Evolutionary conservation across 2,329 filamentous ascomycete species (phyloP), one percentile per base, ranked within the genome.

Genomic region (Xylaria sp.): DNA sequence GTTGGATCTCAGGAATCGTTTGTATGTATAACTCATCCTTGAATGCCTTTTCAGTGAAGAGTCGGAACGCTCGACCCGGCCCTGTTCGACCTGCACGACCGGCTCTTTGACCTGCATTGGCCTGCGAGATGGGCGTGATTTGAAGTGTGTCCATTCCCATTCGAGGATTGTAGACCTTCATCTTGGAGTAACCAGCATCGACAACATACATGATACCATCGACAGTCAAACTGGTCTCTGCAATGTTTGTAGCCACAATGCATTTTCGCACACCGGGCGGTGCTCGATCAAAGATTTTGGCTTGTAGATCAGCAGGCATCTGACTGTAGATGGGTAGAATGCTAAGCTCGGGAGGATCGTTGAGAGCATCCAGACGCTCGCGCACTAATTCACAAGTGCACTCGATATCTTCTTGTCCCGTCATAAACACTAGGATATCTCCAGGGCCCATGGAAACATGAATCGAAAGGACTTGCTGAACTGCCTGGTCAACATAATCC

Each of bases 121-220:
- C 94, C 73, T 99, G 94, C 2, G 92, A 97, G 56, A 99, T 95
- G 0, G 94, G 94, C 0, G 94, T 99, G 66, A 99, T 96, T 70
- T 97, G 94, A 11, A 99, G 83, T 0, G 93, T 97, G 70, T 99
- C 94, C 94, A 99, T 99, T 59, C 94, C 94, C 91, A 99, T 97
- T 56, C 92, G 90, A 4, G 94, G 92, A 69, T 99, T 99, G 76
- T 97, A 99, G 3, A 99, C 94, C 73, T 99, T 99, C 71, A 97
- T 84, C 74, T 99, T 99, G 1, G 92, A 96, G 74, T 93, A 99
- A 0, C 94, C 94, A 1, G 91, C 87, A 73, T 99, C 94, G 3
- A 99, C 94, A 19, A 99, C 94, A 69, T 96, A 99, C 88, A 97
- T 97, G 75, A 99, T 99, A 66, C 94, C 94, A 71, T 99, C 94